phyloP scores from a whole-genome alignment of 2,329 filamentous ascomycete species.

The Fusarium miscanthi region DNA sequence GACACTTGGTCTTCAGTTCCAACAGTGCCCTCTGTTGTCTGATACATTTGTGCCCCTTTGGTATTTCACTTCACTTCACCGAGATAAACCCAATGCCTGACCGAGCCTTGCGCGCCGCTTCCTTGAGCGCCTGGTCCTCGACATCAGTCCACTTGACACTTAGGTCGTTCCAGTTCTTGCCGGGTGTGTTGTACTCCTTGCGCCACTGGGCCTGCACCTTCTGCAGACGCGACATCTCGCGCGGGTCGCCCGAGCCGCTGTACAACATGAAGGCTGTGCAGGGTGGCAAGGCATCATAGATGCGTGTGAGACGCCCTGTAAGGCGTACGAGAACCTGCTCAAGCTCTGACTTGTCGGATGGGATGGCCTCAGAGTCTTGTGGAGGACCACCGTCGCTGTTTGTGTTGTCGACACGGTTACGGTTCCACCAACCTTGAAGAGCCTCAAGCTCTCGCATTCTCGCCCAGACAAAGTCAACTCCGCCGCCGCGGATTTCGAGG shows the following conservation, averaged over 20 bases:
- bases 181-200: slow-evolving; percentile 71
- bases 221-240: slow-evolving; percentile 72
- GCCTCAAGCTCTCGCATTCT: slow-evolving; percentile 74
- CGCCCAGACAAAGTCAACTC: slow-evolving; percentile 75
- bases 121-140: slow-evolving; percentile 71
- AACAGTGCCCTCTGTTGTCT: not conserved
- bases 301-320: slow-evolving; percentile 61
- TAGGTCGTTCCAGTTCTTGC: slow-evolving; percentile 74
- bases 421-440: slow-evolving; percentile 75
- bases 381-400: slow-evolving; percentile 52
- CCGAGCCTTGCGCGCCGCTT: slow-evolving; percentile 66
- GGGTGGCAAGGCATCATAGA: slow-evolving; percentile 69
- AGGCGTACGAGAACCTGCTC: slow-evolving; percentile 60
- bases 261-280: slow-evolving; percentile 74
- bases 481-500: slow-evolving; percentile 66
- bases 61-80: slow-evolving; percentile 72
- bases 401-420: slow-evolving; percentile 58
- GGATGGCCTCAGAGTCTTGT: slow-evolving; percentile 25
- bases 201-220: slow-evolving; percentile 69
- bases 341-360: slow-evolving; percentile 48
- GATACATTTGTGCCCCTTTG: not conserved
- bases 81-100: slow-evolving; percentile 72
- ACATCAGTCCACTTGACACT: slow-evolving; percentile 75
- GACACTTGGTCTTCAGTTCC: not conserved
- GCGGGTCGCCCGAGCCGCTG: slow-evolving; percentile 75